These are phyloP conservation scores for Fusarium brevicatenulatum DNA, from an alignment of 2,329 filamentous ascomycete species.

Conservation along the genomic window DNA sequence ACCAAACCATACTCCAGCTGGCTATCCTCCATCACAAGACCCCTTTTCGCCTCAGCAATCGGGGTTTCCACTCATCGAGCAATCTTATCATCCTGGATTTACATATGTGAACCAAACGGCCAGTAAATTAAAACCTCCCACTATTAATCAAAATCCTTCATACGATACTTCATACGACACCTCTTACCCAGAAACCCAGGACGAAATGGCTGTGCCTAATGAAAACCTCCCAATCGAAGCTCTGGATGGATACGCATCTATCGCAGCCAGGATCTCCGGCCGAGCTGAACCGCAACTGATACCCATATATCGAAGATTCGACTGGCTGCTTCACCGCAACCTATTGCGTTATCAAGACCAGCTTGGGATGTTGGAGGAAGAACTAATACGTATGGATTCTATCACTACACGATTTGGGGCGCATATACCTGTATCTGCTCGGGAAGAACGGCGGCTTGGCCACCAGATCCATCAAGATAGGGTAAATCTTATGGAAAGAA, in stretches of 20 bases:
- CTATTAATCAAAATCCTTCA: background rate
- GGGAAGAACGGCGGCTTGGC: constrained; percentile 12
- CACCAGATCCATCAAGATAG: constrained; percentile 5
- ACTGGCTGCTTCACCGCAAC: constrained; percentile 82
- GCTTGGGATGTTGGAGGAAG: constrained; percentile 81
- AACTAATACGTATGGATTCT: constrained; percentile 75
- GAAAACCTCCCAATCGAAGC: constrained; percentile 52
- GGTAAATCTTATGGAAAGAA: constrained; percentile 1
- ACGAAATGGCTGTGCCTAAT: constrained; percentile 20
- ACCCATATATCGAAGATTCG: constrained; percentile 86
- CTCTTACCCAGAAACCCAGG: constrained; percentile 5
- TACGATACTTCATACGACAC: constrained; percentile 13
- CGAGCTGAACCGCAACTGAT: constrained; percentile 46
- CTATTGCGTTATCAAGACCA: constrained; percentile 88
- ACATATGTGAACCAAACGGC: constrained; percentile 8
- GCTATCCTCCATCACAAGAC: constrained; percentile 27
- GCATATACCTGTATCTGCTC: constrained; percentile 16
- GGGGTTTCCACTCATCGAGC: background rate
- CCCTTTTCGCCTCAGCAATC: constrained; percentile 14
- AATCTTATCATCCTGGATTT: constrained; percentile 15
- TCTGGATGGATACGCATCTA: constrained; percentile 70
- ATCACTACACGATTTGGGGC: constrained; percentile 59
- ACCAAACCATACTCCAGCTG: constrained; percentile 15
- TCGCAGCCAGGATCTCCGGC: constrained; percentile 63
- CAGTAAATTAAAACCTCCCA: background rate